These are phyloP conservation scores for Botryosphaeria dothidea DNA, from an alignment of 2,329 filamentous ascomycete species.

Conservation along the genomic window DNA sequence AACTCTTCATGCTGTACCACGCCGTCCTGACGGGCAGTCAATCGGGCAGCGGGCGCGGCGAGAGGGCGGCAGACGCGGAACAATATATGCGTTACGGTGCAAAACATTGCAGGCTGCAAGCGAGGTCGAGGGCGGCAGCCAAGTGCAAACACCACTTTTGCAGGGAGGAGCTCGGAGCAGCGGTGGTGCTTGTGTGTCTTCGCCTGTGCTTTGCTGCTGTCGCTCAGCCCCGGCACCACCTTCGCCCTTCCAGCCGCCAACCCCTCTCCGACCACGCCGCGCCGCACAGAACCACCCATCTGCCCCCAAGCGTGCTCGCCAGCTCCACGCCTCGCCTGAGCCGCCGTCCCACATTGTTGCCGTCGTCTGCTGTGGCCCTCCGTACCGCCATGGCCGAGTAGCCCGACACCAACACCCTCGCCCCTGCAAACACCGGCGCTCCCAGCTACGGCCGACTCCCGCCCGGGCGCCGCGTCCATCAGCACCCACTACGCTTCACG, in stretches of 20 bases:
- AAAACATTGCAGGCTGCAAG: background rate
- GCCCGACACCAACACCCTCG: constrained; percentile 1
- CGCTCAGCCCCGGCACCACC: background rate
- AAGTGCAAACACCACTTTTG: background rate
- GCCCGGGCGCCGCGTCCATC: background rate
- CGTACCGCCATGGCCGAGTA: constrained; percentile 4
- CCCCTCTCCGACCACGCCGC: constrained; percentile 5
- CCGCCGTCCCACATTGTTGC: background rate
- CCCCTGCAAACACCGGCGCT: constrained; percentile 3
- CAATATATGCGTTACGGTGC: constrained; percentile 6
- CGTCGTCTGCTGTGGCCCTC: background rate
- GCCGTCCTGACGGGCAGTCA: too few relatives aligned
- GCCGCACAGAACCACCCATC: constrained; percentile 4
- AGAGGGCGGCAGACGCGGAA: background rate
- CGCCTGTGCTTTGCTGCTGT: background rate
- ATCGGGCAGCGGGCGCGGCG: background rate
- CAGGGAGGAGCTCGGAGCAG: background rate
- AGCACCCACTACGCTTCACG: background rate
- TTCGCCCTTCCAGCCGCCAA: constrained; percentile 9
- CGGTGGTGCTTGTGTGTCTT: background rate
- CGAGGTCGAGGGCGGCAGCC: too few relatives aligned
- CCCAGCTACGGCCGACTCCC: constrained; percentile 1
- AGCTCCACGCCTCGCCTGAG: background rate
- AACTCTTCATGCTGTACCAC: constrained; percentile 9
- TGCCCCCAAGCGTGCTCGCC: constrained; percentile 3